These are phyloP conservation scores for Pythium monospermum DNA, from an alignment of 352 stramenopile species.

Conservation along the genomic window DNA sequence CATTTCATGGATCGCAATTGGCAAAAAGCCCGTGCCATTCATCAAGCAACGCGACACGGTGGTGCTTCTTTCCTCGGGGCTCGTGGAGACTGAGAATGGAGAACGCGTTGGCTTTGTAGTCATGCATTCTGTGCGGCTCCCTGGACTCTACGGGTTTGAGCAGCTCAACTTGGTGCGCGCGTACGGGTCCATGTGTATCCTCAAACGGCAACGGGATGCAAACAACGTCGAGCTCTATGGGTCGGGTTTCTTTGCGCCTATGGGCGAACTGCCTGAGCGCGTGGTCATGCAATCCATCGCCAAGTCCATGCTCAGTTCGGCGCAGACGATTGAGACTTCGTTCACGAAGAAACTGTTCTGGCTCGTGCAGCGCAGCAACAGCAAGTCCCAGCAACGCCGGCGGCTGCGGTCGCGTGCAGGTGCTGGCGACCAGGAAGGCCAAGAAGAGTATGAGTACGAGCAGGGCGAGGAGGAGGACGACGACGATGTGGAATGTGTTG, in stretches of 20 bases:
- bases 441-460: too few relatives aligned
- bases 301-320: background rate
- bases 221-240: background rate
- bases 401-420: too few relatives aligned
- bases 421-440: too few relatives aligned
- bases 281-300: background rate
- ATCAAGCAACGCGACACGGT: background rate
- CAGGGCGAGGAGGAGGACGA: background rate
- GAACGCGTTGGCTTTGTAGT: constrained; percentile 3
- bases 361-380: background rate
- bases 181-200: background rate
- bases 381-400: background rate
- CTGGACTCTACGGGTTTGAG: background rate
- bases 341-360: background rate
- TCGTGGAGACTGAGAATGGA: background rate
- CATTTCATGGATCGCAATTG: background rate
- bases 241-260: background rate
- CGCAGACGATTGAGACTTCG: background rate
- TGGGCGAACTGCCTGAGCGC: background rate
- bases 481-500: background rate
- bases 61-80: background rate
- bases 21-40: background rate
- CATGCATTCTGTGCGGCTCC: constrained; percentile 5
- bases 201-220: background rate
- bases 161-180: background rate